phyloP scores from a whole-genome alignment of 495 filamentous ascomycete species.

The Trichoderma virens region DNA sequence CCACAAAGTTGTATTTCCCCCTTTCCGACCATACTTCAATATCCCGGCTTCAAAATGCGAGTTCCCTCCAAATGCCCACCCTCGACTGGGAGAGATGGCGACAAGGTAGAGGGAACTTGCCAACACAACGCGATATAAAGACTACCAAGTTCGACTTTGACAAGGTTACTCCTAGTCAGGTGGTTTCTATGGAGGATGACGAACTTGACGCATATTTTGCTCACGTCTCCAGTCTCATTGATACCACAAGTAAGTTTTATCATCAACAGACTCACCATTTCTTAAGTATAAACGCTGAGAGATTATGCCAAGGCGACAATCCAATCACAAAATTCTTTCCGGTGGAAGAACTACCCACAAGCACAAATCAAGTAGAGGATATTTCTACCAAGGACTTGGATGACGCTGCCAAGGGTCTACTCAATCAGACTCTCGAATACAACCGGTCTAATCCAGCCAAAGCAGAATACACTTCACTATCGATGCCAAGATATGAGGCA shows the following conservation, averaged over 20 bases:
- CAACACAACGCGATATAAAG: neutral
- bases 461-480: neutral
- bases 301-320: constrained; percentile 21
- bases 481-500: neutral
- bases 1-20: constrained; percentile 71
- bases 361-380: constrained; percentile 8
- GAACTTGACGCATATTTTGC: constrained; percentile 71
- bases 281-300: neutral
- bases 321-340: constrained; percentile 43
- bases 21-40: constrained; percentile 57
- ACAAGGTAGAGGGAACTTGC: neutral
- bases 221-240: neutral
- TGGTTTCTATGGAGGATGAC: constrained; percentile 56
- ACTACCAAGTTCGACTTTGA: constrained; percentile 19
- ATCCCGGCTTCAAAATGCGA: constrained; percentile 58
- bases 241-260: constrained; percentile 1
- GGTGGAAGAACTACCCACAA: constrained; percentile 17
- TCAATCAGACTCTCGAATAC: neutral
- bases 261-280: neutral
- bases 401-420: neutral
- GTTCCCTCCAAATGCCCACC: neutral
- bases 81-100: constrained; percentile 5
- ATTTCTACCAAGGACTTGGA: neutral
- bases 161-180: constrained; percentile 55
- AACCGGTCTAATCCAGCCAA: neutral